Percentiles rank a stretch among this genome's conserved stretches.
Evolutionary conservation across 2,329 filamentous ascomycete genomes (phyloP).

Genomic region (Phyllosticta ampelicida): DNA sequence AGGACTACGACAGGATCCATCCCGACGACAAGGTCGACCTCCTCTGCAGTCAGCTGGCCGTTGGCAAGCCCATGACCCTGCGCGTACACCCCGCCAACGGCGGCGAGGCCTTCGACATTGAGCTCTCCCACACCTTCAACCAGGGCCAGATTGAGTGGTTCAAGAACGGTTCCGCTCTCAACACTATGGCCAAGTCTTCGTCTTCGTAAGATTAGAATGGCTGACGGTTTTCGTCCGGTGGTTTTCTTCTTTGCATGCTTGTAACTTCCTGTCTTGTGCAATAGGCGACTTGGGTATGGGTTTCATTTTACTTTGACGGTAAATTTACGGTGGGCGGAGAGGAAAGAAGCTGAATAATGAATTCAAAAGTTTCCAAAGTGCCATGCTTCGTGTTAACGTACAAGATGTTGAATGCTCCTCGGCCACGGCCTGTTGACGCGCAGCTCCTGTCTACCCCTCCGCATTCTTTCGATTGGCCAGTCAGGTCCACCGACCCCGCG

Average conservation of each 20-base stretch:
- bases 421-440: too few relatives aligned
- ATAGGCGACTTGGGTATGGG: conserved; percentile 9
- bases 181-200: conserved; percentile 86
- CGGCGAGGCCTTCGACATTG: conserved; percentile 60
- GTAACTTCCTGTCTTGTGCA: conserved; percentile 11
- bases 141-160: conserved; percentile 98
- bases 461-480: not conserved
- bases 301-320: conserved; percentile 8
- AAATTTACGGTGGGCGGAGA: conserved; percentile 5
- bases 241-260: conserved; percentile 5
- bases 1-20: conserved; percentile 95
- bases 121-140: conserved; percentile 95
- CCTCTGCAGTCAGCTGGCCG: conserved; percentile 75
- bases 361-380: not conserved
- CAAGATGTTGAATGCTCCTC: not conserved
- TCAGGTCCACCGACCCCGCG: not conserved
- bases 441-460: too few relatives aligned
- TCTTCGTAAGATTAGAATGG: conserved; percentile 14
- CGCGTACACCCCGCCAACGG: conserved; percentile 86
- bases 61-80: conserved; percentile 88
- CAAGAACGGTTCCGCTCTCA: conserved; percentile 92
- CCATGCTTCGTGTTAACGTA: not conserved
- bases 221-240: not conserved
- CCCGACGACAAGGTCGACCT: conserved; percentile 89
- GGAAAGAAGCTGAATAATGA: conserved; percentile 9